A percentile compares a stretch with the other conserved stretches of the same genome.
These are phyloP conservation scores for Eucalyptus guilfoylei DNA, from an alignment of 345 rosid species.

Conservation along the genomic window DNA sequence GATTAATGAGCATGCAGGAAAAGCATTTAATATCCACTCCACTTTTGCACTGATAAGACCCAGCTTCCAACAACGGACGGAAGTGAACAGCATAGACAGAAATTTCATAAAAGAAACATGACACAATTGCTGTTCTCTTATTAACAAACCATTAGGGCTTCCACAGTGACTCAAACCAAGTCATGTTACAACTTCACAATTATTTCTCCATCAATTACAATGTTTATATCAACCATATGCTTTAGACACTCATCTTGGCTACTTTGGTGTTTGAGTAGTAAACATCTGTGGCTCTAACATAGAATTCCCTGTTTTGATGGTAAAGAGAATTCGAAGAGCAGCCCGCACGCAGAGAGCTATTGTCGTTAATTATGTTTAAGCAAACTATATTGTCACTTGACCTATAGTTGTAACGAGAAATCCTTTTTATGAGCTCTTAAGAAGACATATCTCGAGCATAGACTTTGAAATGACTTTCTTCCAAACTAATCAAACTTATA, in stretches of 20 bases:
- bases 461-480: background rate
- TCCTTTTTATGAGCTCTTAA: background rate
- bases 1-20: background rate
- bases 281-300: background rate
- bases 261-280: background rate
- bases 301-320: background rate
- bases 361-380: background rate
- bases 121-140: background rate
- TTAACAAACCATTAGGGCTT: background rate
- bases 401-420: background rate
- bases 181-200: background rate
- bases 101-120: background rate
- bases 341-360: rapidly evolving
- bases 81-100: background rate
- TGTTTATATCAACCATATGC: background rate
- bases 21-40: background rate
- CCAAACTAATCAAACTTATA: background rate
- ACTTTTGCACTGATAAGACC: background rate
- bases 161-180: background rate
- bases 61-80: background rate
- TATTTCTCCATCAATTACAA: background rate
- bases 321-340: background rate
- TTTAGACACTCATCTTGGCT: background rate
- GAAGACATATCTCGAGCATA: background rate
- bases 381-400: background rate